Percentiles rank a stretch among this genome's conserved stretches.
These are phyloP conservation scores for Anacardium occidentale DNA, from an alignment of 345 rosid genomes.

Conservation along the genomic window DNA sequence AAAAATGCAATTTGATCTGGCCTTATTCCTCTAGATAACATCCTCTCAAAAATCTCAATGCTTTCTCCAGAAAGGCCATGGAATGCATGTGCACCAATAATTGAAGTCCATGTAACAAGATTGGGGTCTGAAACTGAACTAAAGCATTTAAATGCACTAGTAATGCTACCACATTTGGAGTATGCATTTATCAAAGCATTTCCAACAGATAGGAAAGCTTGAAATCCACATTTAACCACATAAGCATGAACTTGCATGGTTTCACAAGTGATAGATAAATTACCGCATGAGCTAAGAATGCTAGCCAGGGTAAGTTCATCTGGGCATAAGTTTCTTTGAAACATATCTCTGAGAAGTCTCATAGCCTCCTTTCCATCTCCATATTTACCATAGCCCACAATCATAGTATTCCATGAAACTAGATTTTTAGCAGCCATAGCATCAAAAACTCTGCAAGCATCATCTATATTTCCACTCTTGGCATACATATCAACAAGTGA, in stretches of 20 bases:
- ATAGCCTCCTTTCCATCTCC: conserved; percentile 53
- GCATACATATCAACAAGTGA: conserved; percentile 60
- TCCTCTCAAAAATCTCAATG: conserved; percentile 39
- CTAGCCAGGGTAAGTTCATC: conserved; percentile 64
- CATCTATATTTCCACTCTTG: conserved; percentile 39
- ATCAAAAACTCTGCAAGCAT: conserved; percentile 51
- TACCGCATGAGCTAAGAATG: conserved; percentile 56
- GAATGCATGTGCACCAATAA: conserved; percentile 59
- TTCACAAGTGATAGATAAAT: conserved; percentile 38
- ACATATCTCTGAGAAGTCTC: conserved; percentile 48
- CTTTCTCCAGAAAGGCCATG: conserved; percentile 55
- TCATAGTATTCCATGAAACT: conserved; percentile 70
- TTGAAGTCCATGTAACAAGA: conserved; percentile 65
- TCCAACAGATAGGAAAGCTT: conserved; percentile 39
- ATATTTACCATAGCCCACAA: conserved; percentile 54
- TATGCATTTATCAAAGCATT: conserved; percentile 60
- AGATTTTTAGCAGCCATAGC: conserved; percentile 51
- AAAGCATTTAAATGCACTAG: conserved; percentile 50
- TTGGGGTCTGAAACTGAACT: conserved; percentile 41
- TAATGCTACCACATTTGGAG: conserved; percentile 53
- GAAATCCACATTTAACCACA: conserved; percentile 43
- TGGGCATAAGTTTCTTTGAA: conserved; percentile 38
- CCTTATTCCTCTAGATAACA: conserved; percentile 43
- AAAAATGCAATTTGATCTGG: conserved; percentile 65
- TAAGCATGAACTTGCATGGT: conserved; percentile 49